Evolutionary conservation across 108 stramenopile species (phyloP), one percentile per base, ranked within the genome.

Genomic region (Nitzschia inconspicua): DNA sequence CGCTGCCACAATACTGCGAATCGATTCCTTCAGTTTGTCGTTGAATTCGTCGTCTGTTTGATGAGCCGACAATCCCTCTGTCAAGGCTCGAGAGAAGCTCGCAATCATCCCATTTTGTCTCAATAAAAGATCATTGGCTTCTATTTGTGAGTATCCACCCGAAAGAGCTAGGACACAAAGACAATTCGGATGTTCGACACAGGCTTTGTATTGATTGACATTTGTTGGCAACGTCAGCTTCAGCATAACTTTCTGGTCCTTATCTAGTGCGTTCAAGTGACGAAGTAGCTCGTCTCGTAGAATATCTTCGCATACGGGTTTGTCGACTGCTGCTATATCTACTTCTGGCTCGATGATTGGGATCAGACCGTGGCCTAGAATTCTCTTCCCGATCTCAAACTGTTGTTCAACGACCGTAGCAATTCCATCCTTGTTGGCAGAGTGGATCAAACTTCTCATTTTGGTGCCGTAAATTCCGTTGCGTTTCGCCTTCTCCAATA

Each of bases 341-440:
- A 92, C 79, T 65, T 92, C 91, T 22, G 91, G 91, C 59, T 92
- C 91, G 29, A 92, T 64, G 47, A 92, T 92, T 13, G 91, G 91
- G 23, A 86, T 61, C 27, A 92, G 52, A 16, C 85, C 87, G 42
- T 44, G 55, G 25, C 53, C 50, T 34, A 79, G 60, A 57, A 92
- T 86, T 40, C 77, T 71, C 60, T 88, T 86, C 0, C 69, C 91
- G 19, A 86, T 53, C 5, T 73, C 75, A 51, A 92, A 92, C 47
- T 92, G 91, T 44, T 92, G 91, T 32, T 79, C 81, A 7, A 92
- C 91, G 66, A 86, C 65, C 11, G 76, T 60, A 44, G 84, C 72
- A 58, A 92, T 86, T 1, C 91, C 91, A 2, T 63, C 63, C n/a
- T 53, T 65, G 55, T 92, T 84, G 18, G 80, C 80, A 23, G 34